Evolutionary conservation across 192 early-diverging fungal genomes (phyloP).

Genomic region (Pilaira anomala): DNA sequence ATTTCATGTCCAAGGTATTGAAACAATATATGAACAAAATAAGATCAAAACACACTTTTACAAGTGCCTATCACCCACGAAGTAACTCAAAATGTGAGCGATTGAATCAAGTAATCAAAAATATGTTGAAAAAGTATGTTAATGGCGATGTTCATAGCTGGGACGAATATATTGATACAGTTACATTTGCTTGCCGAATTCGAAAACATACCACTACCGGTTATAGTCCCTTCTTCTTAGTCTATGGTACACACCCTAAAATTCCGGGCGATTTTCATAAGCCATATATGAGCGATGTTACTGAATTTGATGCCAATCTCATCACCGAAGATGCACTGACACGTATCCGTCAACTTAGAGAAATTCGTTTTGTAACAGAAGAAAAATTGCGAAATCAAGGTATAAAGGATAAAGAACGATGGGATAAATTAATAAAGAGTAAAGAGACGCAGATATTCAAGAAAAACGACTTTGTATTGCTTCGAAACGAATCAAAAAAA

Average conservation of each 20-base stretch:
- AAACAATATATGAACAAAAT: not conserved
- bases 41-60: slow-evolving; percentile 13
- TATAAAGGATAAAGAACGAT: slow-evolving; percentile 1
- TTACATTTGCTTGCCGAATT: slow-evolving; percentile 21
- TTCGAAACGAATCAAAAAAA: not conserved
- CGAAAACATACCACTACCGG: slow-evolving; percentile 19
- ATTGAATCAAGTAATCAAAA: slow-evolving; percentile 11
- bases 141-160: slow-evolving; percentile 7
- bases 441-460: not conserved
- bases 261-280: slow-evolving; percentile 14
- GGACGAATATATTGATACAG: slow-evolving; percentile 24
- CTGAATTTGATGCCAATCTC: not conserved
- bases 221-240: slow-evolving; percentile 24
- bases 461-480: not conserved
- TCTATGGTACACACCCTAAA: slow-evolving; percentile 18
- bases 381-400: not conserved
- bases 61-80: slow-evolving; percentile 20
- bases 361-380: not conserved
- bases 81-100: slow-evolving; percentile 29
- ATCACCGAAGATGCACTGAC: not conserved
- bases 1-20: slow-evolving; percentile 17
- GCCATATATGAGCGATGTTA: not conserved
- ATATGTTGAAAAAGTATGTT: slow-evolving; percentile 7
- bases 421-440: not conserved
- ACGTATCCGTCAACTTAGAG: not conserved